Conservation (phyloP, 495 filamentous ascomycete genomes). For the Penicillium egyptiacum region DNA sequence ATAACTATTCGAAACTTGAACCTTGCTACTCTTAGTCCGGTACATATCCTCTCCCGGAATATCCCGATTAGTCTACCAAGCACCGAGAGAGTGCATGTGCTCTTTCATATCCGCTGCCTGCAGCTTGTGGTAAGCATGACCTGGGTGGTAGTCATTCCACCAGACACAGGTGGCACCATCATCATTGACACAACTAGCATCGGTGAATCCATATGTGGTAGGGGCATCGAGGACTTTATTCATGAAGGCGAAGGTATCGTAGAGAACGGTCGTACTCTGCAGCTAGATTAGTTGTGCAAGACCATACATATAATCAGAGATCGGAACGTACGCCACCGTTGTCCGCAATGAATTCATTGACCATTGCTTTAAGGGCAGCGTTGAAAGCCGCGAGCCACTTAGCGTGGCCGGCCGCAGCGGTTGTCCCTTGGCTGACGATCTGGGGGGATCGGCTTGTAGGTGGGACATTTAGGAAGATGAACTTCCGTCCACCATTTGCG, state of each 20-base stretch:
- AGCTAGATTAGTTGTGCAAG: slow-evolving; percentile 15
- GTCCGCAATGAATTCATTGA: slow-evolving; percentile 23
- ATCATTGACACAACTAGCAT: slow-evolving; percentile 34
- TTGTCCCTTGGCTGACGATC: slow-evolving; percentile 35
- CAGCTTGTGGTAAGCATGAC: slow-evolving; percentile 35
- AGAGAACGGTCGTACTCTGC: slow-evolving; percentile 26
- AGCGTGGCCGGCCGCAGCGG: slow-evolving; percentile 25
- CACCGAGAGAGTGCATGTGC: slow-evolving; percentile 27
- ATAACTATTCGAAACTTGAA: background rate
- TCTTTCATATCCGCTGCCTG: slow-evolving; percentile 44
- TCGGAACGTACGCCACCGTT: slow-evolving; percentile 28
- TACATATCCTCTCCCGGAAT: background rate
- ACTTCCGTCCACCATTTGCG: slow-evolving; percentile 65
- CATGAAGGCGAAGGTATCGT: slow-evolving; percentile 45
- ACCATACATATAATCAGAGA: background rate
- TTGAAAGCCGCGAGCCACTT: slow-evolving; percentile 38
- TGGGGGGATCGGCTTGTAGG: slow-evolving; percentile 66
- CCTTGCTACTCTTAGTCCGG: background rate
- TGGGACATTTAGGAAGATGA: slow-evolving; percentile 74
- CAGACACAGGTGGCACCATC: slow-evolving; percentile 39
- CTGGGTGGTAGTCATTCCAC: slow-evolving; percentile 46
- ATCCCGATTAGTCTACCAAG: slow-evolving; percentile 25
- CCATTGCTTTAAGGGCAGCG: slow-evolving; percentile 26
- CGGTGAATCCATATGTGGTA: slow-evolving; percentile 34
- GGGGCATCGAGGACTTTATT: slow-evolving; percentile 56